Evolutionary conservation across 805 yeast species (phyloP).

Genomic region (Candida caryicola): DNA sequence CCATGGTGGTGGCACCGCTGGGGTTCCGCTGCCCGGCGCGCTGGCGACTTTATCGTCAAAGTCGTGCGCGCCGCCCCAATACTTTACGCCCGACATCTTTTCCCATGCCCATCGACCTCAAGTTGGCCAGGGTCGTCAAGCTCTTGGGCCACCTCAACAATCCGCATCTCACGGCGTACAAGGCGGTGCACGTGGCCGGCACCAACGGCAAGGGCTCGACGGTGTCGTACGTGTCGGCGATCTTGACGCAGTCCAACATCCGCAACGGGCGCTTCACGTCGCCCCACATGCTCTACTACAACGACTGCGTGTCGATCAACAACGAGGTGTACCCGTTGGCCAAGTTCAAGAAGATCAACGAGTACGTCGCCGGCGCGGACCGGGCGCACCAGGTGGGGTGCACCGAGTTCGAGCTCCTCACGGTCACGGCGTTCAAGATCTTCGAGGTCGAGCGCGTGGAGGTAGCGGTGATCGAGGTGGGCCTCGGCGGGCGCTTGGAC

Average conservation of each 20-base stretch:
- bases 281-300: constrained; percentile 73
- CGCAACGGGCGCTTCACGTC: constrained; percentile 80
- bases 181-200: constrained; percentile 89
- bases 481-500: constrained; percentile 86
- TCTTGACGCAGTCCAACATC: constrained; percentile 48
- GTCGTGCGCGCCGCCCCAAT: neutral
- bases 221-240: constrained; percentile 72
- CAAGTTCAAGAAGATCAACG: constrained; percentile 46
- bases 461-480: constrained; percentile 88
- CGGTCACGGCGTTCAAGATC: constrained; percentile 80
- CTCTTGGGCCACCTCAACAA: constrained; percentile 50
- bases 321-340: constrained; percentile 49
- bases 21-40: no score
- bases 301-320: constrained; percentile 74
- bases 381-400: constrained; percentile 50
- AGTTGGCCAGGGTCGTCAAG: constrained; percentile 31
- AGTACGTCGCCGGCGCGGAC: constrained; percentile 42
- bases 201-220: constrained; percentile 97
- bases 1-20: no score
- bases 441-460: constrained; percentile 61
- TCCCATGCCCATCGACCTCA: constrained; percentile 39
- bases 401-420: constrained; percentile 83
- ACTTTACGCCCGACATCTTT: neutral
- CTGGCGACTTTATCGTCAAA: no score
- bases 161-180: constrained; percentile 59